Evolutionary conservation across 176 grass and related monocot species (phyloP), one percentile per base, ranked within the genome.

Genomic region (Melocanna baccifera): DNA sequence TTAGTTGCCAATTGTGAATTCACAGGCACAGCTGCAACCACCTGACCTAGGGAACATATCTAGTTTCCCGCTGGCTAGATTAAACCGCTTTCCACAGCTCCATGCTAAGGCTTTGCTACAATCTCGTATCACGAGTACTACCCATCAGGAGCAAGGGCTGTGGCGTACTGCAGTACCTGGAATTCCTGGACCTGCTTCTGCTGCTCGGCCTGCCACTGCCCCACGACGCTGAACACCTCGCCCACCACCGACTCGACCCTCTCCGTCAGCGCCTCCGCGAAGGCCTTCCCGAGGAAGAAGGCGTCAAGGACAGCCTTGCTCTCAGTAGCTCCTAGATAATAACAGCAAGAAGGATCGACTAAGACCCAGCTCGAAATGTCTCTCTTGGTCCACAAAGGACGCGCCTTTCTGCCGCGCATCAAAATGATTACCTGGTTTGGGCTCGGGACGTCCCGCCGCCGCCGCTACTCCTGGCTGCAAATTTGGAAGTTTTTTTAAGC

Each of bases 231-330:
- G 67, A 98, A 91, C 64, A 89, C 67, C 82, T 98, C 96, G 55
- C 93, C 96, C 20, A 95, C 86, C 25, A 89, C 87, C 74, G 89
- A 95, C 83, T 91, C 96, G 59, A 93, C 88, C 74, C 87, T 79
- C 88, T 94, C 93, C 1, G 92, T 95, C 22, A 98, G 79, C 66
- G 96, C 91, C 83, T 95, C 96, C 53, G 93, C 96, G 81, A 95
- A 86, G 56, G 91, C 93, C 86, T 96, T 99, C 53, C 89, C 96
- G 46, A 99, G 89, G 89, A 99, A 99, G 83, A 99, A 99, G 62
- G 96, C 93, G 89, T 99, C 93, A 18, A 99, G 90, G 67, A 94
- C 88, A 14, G 37, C 83, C 81, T 92, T 99, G 86, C 83, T 99
- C 84, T 99, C 96, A 51, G 94, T 81, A 43, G 91, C 86, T 56